Conservation (phyloP, 108 stramenopile genomes). For the Phaeodactylum tricornutum region DNA sequence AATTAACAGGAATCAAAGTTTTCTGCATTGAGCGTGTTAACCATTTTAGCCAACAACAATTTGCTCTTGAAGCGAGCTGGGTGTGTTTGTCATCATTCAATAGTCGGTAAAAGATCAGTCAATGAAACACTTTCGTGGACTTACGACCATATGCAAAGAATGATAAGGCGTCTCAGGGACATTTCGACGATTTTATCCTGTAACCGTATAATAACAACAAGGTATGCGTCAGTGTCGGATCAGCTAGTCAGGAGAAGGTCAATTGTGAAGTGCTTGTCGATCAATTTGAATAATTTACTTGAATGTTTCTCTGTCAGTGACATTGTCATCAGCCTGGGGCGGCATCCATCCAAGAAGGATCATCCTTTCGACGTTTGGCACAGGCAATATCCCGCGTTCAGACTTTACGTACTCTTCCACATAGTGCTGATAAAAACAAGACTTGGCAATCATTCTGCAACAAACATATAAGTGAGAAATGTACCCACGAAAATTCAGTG, state of each 20-base stretch:
- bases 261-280: conserved; percentile 10
- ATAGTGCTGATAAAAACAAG: neutral
- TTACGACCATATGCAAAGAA: no score
- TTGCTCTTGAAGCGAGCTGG: conserved; percentile 63
- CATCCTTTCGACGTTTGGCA: conserved; percentile 34
- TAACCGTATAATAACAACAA: neutral
- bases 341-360: conserved; percentile 54
- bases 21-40: conserved; percentile 43
- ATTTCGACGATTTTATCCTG: no score
- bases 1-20: conserved; percentile 36
- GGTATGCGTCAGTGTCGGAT: neutral
- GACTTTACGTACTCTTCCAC: neutral
- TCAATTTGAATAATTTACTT: conserved; percentile 65
- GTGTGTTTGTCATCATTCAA: conserved; percentile 35
- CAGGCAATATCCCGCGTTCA: neutral
- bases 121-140: no score
- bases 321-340: conserved; percentile 50
- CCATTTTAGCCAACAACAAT: conserved; percentile 6
- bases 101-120: no score
- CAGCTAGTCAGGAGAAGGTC: neutral
- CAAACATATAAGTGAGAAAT: neutral
- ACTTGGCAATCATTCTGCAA: neutral
- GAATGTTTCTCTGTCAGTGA: conserved; percentile 55
- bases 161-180: no score
- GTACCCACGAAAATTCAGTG: neutral